Conservation (phyloP, 176 grass and related monocot species). For the Carex kokanica region DNA sequence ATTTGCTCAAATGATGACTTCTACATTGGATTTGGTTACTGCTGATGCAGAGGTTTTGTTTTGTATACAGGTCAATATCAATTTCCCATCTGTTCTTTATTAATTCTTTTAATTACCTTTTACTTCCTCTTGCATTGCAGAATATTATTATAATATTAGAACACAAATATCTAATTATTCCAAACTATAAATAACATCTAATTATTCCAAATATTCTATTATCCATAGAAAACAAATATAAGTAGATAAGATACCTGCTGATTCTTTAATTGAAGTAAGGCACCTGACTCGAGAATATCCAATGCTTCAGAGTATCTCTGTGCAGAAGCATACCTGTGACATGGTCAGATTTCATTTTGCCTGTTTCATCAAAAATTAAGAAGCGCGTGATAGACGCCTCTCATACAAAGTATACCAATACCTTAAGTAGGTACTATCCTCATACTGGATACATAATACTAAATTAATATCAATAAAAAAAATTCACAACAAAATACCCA, state of each 20-base stretch:
- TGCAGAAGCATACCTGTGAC: slow-evolving; percentile 59
- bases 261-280: slow-evolving; percentile 84
- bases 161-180: neutral
- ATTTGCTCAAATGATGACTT: slow-evolving; percentile 17
- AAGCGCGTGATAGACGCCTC: neutral
- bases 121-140: neutral
- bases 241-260: slow-evolving; percentile 48
- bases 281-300: slow-evolving; percentile 80
- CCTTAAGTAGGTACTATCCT: neutral
- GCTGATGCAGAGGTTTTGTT: neutral
- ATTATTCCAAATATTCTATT: slow-evolving; percentile 14
- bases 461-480: neutral
- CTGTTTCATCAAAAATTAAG: neutral
- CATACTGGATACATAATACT: neutral
- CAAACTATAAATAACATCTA: slow-evolving; percentile 25
- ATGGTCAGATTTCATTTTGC: slow-evolving; percentile 24
- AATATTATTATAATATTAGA: slow-evolving; percentile 5
- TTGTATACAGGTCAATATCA: neutral
- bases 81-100: neutral
- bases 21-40: neutral
- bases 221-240: slow-evolving; percentile 24
- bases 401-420: neutral
- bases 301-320: slow-evolving; percentile 77
- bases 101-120: neutral
- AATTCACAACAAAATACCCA: neutral